These are phyloP conservation scores for Xylaria polymorpha DNA, from an alignment of 2,329 filamentous ascomycete genomes.

Conservation along the genomic window DNA sequence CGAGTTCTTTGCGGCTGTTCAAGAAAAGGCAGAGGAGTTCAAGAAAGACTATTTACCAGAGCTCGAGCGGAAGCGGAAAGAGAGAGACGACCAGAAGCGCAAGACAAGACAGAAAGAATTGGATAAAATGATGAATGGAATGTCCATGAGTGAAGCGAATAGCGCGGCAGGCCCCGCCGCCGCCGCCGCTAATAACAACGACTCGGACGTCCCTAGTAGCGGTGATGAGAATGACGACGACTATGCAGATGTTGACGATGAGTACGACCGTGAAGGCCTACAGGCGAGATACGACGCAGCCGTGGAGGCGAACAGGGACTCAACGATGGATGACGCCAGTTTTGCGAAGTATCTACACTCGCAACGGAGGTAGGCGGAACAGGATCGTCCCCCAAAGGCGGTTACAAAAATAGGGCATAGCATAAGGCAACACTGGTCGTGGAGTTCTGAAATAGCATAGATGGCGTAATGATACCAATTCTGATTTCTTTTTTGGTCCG, in stretches of 20 bases:
- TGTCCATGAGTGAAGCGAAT: constrained; percentile 65
- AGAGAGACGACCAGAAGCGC: constrained; percentile 80
- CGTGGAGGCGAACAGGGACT: constrained; percentile 68
- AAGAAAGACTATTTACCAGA: constrained; percentile 91
- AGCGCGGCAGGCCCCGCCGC: constrained; percentile 36
- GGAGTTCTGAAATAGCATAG: constrained; percentile 33
- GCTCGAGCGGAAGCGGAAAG: constrained; percentile 79
- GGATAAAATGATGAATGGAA: constrained; percentile 93
- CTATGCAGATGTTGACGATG: constrained; percentile 69
- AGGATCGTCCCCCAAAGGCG: background rate
- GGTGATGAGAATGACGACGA: constrained; percentile 69
- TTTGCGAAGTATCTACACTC: constrained; percentile 70
- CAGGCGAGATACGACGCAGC: constrained; percentile 82
- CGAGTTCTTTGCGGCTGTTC: constrained; percentile 91
- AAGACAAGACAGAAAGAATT: constrained; percentile 81
- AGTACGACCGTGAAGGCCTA: constrained; percentile 72
- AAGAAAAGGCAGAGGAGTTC: constrained; percentile 89
- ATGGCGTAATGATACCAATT: constrained; percentile 46
- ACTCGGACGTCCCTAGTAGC: constrained; percentile 58
- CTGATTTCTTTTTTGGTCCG: constrained; percentile 33
- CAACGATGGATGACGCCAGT: constrained; percentile 66
- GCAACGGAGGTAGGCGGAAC: constrained; percentile 50
- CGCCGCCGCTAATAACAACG: constrained; percentile 56
- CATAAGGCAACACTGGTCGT: constrained; percentile 23
- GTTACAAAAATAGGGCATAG: constrained; percentile 3